Evolutionary conservation across 164 flowering plant genomes (phyloP).

Genomic region (Sextonia rubra): DNA sequence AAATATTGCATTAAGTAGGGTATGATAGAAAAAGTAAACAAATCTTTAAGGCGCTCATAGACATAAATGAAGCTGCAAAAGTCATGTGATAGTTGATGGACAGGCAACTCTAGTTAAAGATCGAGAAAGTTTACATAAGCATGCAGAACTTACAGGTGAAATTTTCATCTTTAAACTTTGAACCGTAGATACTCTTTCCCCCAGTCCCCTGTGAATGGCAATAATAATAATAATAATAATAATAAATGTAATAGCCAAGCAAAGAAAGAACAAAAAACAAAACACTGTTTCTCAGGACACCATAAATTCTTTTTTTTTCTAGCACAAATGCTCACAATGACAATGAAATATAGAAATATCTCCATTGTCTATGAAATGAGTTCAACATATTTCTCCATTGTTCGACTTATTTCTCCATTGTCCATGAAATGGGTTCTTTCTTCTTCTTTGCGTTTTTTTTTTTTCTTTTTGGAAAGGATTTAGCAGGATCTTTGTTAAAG

Average conservation of each 20-base stretch:
- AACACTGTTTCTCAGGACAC: neutral
- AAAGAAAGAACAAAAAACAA: neutral
- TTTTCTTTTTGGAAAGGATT: too few relatives aligned
- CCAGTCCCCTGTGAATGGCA: slow-evolving; percentile 67
- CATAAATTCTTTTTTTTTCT: neutral
- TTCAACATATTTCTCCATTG: too few relatives aligned
- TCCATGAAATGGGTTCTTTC: too few relatives aligned
- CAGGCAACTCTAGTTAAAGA: neutral
- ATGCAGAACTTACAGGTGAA: slow-evolving; percentile 46
- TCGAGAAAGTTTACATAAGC: neutral
- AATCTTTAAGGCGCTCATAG: neutral
- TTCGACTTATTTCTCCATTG: too few relatives aligned
- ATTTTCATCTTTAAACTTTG: slow-evolving; percentile 64
- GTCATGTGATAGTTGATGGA: neutral
- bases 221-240: neutral
- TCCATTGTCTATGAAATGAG: too few relatives aligned
- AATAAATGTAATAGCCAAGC: neutral
- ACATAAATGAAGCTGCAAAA: neutral
- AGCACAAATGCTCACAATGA: neutral
- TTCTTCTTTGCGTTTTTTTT: too few relatives aligned
- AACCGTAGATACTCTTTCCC: slow-evolving; percentile 71
- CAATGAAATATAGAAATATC: too few relatives aligned
- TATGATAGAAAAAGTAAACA: too few relatives aligned
- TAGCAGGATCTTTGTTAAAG: too few relatives aligned
- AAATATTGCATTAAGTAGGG: neutral